Conservation (phyloP, 495 filamentous ascomycete genomes). For the Bathelium albidoporum region DNA sequence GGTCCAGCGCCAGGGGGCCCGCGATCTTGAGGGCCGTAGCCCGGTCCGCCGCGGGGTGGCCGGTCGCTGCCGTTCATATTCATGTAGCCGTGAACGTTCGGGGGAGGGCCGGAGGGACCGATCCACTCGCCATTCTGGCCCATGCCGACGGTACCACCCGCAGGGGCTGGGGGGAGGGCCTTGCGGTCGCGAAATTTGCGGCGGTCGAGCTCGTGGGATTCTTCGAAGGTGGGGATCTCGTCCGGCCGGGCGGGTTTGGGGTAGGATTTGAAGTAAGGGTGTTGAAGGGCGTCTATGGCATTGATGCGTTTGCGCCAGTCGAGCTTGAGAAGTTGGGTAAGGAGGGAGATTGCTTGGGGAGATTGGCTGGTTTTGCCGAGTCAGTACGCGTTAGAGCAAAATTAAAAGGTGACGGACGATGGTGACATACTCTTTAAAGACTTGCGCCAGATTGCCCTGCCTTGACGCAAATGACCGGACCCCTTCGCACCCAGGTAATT, state of each 20-base stretch:
- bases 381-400: conserved; percentile 12
- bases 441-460: conserved; percentile 53
- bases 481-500: conserved; percentile 69
- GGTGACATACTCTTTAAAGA: conserved; percentile 56
- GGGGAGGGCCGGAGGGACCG: conserved; percentile 28
- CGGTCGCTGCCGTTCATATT: conserved; percentile 6
- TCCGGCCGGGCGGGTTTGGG: conserved; percentile 72
- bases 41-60: background rate
- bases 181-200: conserved; percentile 75
- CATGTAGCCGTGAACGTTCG: conserved; percentile 17
- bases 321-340: conserved; percentile 74
- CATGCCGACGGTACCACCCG: conserved; percentile 75
- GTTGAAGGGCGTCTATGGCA: conserved; percentile 85
- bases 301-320: conserved; percentile 85
- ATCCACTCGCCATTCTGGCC: conserved; percentile 55
- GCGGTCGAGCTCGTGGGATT: conserved; percentile 91
- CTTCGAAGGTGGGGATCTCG: conserved; percentile 80
- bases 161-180: conserved; percentile 75
- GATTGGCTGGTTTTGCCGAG: conserved; percentile 24
- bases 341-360: conserved; percentile 60
- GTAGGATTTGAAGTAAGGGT: conserved; percentile 74
- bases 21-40: conserved; percentile 9
- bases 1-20: conserved; percentile 14
- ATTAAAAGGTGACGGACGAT: background rate
- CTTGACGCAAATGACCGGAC: conserved; percentile 54